phyloP scores from a whole-genome alignment of 345 rosid species.

The Lenwebbia sp. region DNA sequence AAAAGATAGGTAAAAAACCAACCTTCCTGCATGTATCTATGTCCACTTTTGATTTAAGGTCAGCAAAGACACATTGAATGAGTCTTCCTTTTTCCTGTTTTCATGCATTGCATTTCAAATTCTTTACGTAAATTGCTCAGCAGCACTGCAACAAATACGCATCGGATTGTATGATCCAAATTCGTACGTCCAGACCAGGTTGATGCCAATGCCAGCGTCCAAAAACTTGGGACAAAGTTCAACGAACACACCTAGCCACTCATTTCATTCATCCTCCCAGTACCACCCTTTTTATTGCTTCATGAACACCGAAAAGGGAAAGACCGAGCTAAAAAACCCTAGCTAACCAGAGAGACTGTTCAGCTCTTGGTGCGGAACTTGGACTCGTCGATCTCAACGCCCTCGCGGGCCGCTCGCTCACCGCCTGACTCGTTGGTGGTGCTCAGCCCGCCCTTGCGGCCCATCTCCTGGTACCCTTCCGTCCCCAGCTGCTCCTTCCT shows the following conservation, averaged over 20 bases:
- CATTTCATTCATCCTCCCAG: not conserved
- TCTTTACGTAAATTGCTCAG: too few species aligned
- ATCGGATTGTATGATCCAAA: too few species aligned
- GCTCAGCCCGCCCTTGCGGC: slow-evolving; percentile 59
- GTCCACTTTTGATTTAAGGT: too few species aligned
- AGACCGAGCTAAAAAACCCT: not conserved
- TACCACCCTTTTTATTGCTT: not conserved
- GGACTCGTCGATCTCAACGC: slow-evolving; percentile 51
- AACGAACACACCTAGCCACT: not conserved
- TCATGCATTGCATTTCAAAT: too few species aligned
- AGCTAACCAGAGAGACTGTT: not conserved
- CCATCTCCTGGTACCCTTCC: slow-evolving; percentile 65
- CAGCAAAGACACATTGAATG: too few species aligned
- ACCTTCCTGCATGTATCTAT: too few species aligned
- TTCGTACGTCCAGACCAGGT: too few species aligned
- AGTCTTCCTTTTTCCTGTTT: too few species aligned
- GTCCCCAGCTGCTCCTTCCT: slow-evolving; percentile 47
- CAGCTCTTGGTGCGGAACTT: slow-evolving; percentile 25
- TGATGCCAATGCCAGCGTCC: too few species aligned
- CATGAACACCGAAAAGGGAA: not conserved
- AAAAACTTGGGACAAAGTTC: too few species aligned
- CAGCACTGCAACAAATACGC: too few species aligned
- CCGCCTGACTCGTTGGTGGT: slow-evolving; percentile 45
- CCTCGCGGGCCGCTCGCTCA: slow-evolving; percentile 45
- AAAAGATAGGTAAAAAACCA: too few species aligned